A percentile compares a stretch with the other conserved stretches of the same genome.
Conservation (phyloP, 169 alveolate species). For the Amoebophrya sp. region DNA sequence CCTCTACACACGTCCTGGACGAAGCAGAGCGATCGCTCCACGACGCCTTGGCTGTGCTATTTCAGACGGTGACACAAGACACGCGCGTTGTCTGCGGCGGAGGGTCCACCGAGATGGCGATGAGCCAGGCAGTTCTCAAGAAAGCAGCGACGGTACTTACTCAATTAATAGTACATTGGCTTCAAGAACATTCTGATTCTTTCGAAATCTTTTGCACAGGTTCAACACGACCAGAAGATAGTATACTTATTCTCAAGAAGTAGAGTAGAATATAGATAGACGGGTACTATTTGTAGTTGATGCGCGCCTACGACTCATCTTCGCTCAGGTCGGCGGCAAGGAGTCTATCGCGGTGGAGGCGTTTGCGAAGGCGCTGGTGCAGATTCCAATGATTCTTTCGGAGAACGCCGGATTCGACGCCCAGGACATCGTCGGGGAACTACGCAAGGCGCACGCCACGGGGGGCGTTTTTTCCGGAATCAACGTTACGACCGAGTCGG, state of each 20-base stretch:
- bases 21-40: constrained; percentile 99
- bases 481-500: constrained; percentile 19
- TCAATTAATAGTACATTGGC: background rate
- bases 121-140: too few species aligned
- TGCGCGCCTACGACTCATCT: background rate
- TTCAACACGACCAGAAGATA: background rate
- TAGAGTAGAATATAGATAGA: background rate
- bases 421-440: background rate
- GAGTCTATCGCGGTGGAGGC: constrained; percentile 94
- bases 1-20: constrained; percentile 84
- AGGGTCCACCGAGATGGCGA: constrained; percentile 47
- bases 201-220: background rate
- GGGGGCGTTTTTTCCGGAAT: background rate
- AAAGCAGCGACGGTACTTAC: constrained; percentile 38
- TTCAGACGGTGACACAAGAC: constrained; percentile 72
- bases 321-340: constrained; percentile 25
- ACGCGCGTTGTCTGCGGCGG: constrained; percentile 93
- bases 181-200: too few species aligned
- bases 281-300: background rate
- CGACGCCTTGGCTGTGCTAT: constrained; percentile 95
- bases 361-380: constrained; percentile 89
- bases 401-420: background rate
- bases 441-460: background rate
- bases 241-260: background rate
- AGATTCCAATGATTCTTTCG: constrained; percentile 36